Evolutionary conservation across 176 grass and related monocot species (phyloP), one percentile per base, ranked within the genome.

Genomic region (Lolium multiflorum): DNA sequence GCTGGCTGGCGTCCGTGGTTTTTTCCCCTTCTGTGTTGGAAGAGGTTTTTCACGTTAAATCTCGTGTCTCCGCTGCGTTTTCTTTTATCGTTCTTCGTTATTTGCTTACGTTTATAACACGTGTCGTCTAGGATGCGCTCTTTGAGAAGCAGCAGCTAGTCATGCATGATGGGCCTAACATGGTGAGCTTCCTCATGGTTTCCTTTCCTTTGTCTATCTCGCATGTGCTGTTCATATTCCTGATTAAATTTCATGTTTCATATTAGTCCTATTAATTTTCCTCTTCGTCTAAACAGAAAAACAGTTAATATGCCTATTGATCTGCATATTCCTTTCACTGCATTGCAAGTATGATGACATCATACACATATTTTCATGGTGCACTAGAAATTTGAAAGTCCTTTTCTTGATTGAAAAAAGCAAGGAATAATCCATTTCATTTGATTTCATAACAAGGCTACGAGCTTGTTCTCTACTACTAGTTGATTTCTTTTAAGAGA

Each of bases 141-240:
- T 83, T 83, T 43, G 81, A 83, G n/a, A 71, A 83, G 64, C 47
- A 82, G 80, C 64, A 82, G 26, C 10, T 22, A 37, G 35, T 46
- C 56, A 56, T 11, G 11, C 35, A 76, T 5, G 54, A n/a, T 17
- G 54, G 6, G 7, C 25, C 79, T 52, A 65, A 9, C 28, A 65
- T 7, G 46, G 79, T 68, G 9, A 67, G 25, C 26, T 52, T 39
- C 77, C 41, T 65, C 22, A 24, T 44, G 0, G 15, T 69, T 14
- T 9, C 11, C 6, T 38, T 37, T 64, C 12, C 16, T 26, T 9
- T 15, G 20, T 3, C 17, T 6, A 8, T 65, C 44, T 22, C 41
- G 21, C 70, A 43, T 26, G 22, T 65, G 16, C 5, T 8, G 7
- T 31, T 76, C 72, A 7, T 76, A 14, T 76, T 79, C 57, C 21